Base-by-base conservation (phyloP, 805 yeast species). In the Nakazawaea wickerhamii region DNA sequence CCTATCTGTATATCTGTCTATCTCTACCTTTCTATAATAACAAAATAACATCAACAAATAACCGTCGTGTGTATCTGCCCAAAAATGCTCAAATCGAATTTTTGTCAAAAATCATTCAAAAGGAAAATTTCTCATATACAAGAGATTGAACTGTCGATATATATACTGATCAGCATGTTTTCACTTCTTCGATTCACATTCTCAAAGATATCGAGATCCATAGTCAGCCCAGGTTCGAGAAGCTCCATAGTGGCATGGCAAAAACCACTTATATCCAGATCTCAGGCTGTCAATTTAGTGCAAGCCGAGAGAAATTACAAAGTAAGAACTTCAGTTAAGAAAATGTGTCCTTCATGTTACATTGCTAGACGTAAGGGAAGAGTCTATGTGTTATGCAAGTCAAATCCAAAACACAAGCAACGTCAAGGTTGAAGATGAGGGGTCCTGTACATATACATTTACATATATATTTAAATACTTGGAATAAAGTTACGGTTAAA, bases 351-450 rank as follows among this genome's bases (percentile, higher is more conserved):
- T 30, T 93, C 87, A 60, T 93, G 99, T 62, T 84, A 83, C 53
- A 77, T 87, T 64, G 96, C 93, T 9, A 84, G 95, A 65, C 83
- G 98, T 64, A 93, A 90, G 66, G 99, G 99, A 32, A 75, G 93
- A 55, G 91, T 90, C 10, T 88, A 87, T 51, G 95, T 93, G 30
- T 82, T 86, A 59, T 91, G 99, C 72, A 93, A 90, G 62, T 72
- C 93, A 37, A 87, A 90, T 60, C 88, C 89, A 49, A 88, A 87
- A 60, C 98, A 90, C 65, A 90, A 90, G 65, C 97, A 90, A 65
- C 86, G 95, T 63, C 96, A 87, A 63, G 87, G 87, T 53, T 81
- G 60, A 58, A 17, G 10, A 22, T 15, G 22, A 26, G 3, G 21
- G 13, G 14, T 5, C 34, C 14, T 30, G 27, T 39, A 30, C 20